Evolutionary conservation across 345 rosid species (phyloP), one percentile per base, ranked within the genome.

Genomic region (Xanthoceras sorbifolium): DNA sequence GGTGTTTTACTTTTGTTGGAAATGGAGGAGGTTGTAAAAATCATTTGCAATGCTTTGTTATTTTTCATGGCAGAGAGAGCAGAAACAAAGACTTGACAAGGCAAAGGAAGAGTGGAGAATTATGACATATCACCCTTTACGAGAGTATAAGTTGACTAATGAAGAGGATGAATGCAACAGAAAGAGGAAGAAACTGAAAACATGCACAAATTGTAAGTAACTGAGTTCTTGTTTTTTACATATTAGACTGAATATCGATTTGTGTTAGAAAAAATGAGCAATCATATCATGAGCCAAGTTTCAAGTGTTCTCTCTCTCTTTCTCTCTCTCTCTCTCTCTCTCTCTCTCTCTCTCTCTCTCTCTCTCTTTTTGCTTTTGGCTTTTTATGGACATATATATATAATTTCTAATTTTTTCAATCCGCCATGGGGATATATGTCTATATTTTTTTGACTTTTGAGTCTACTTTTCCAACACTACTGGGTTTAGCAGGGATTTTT

Each of bases 41-140:
- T 12, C 69, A 22, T 69, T 77, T 67, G 38, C 15, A 25, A 10
- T 64, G 25, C 71, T 46, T 69, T 31, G 36, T 32, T 32, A 40
- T 23, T 73, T 60, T 69, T 75, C n/a, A 36, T 78, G 76, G 48
- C 81, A 93, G 98, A 88, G 80, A 78, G 86, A 88, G 64, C 92
- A 85, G 85, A 86, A 76, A 72, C 80, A 29, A 54, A 81, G 90
- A 78, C 88, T 83, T 59, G 90, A 83, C 34, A 72, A 15, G 17
- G 93, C 93, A 15, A 78, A 40, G 80, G 85, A 83, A 82, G 94
- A 93, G 86, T 80, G 93, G 84, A 86, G 82, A 79, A 85, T 89
- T 5, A 76, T 93, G 85, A 89, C 81, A 73, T 93, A 95, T 85
- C 95, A 93, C 52, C 99, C 98, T 78, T 83, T 95, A 71, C 86